phyloP scores from a whole-genome alignment of 345 rosid species.

The Erucastrum elatum region DNA sequence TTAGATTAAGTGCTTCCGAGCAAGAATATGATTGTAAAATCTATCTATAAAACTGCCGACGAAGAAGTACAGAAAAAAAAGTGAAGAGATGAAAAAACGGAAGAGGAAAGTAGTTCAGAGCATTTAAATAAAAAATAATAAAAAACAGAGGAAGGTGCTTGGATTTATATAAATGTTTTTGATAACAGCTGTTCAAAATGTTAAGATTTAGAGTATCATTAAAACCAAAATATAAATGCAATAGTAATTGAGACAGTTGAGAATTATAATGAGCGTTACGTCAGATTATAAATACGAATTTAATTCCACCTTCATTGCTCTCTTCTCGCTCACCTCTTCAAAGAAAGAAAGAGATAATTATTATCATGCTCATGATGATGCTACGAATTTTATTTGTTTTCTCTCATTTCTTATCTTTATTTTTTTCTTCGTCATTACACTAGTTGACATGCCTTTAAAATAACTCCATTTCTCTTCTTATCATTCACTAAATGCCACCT shows the following conservation, averaged over 20 bases:
- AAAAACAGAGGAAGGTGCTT: constrained; percentile 43
- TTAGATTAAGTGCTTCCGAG: constrained; percentile 19
- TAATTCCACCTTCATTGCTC: constrained; percentile 50
- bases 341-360: constrained; percentile 24
- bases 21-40: background rate
- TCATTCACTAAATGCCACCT: constrained; percentile 62
- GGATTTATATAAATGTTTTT: constrained; percentile 5
- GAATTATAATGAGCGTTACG: constrained; percentile 77
- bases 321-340: constrained; percentile 40
- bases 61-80: constrained; percentile 23
- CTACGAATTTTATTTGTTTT: constrained; percentile 20
- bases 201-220: constrained; percentile 67
- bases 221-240: constrained; percentile 87
- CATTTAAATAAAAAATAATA: constrained; percentile 44
- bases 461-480: constrained; percentile 40
- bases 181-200: constrained; percentile 41
- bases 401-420: background rate
- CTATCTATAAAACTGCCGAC: background rate
- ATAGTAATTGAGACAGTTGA: constrained; percentile 93
- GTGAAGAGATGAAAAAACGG: constrained; percentile 35
- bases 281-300: constrained; percentile 88
- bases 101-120: constrained; percentile 63
- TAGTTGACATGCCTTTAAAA: constrained; percentile 32
- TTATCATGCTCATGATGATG: constrained; percentile 39
- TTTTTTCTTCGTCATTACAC: constrained; percentile 29